phyloP scores from a whole-genome alignment of 2,329 filamentous ascomycete genomes.

The Fusarium neocosmosporiellum region DNA sequence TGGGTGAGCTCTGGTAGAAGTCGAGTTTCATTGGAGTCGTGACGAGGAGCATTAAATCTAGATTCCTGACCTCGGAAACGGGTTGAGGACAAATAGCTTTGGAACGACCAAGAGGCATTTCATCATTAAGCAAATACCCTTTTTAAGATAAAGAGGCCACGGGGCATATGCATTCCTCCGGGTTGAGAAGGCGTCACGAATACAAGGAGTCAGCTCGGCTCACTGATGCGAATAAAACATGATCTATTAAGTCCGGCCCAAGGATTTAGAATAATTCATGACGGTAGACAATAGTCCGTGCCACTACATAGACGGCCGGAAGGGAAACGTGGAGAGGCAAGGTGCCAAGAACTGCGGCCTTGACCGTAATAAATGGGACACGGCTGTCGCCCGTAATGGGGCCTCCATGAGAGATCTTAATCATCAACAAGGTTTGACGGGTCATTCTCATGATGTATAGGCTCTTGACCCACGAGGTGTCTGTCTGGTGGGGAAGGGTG shows the following conservation, averaged over 20 bases:
- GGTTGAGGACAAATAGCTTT: not conserved
- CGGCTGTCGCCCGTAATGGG: not conserved
- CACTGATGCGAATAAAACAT: not conserved
- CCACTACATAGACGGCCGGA: not conserved
- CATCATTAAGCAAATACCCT: too few relatives aligned
- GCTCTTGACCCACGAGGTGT: not conserved
- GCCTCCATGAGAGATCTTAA: not conserved
- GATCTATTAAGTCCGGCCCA: rapidly evolving
- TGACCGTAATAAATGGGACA: not conserved
- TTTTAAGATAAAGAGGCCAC: too few relatives aligned
- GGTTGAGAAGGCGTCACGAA: too few relatives aligned
- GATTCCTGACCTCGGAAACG: too few relatives aligned
- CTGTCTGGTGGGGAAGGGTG: not conserved
- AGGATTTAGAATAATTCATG: rapidly evolving
- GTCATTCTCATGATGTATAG: not conserved
- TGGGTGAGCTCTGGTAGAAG: not conserved
- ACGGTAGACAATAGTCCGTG: not conserved
- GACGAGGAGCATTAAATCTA: too few relatives aligned
- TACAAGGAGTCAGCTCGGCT: not conserved
- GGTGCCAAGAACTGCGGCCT: not conserved
- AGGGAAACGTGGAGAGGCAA: not conserved
- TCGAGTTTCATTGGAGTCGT: not conserved
- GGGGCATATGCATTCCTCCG: too few relatives aligned
- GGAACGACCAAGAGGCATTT: not conserved
- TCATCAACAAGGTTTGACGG: not conserved